Conservation (phyloP, 2,329 filamentous ascomycete genomes). For the Blastomyces emzantsi region DNA sequence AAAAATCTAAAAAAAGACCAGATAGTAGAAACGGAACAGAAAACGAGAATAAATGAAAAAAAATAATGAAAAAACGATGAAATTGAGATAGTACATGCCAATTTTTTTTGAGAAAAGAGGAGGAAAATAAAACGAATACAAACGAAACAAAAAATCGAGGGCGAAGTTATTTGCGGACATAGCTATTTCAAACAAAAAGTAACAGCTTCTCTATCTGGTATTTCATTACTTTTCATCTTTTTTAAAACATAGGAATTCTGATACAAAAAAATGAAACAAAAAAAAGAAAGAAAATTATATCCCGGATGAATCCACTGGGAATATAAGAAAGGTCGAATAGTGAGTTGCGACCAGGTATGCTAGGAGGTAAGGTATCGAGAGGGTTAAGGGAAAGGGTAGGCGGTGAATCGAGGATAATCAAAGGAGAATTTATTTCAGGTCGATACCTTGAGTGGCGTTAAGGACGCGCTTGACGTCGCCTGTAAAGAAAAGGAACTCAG, state of each 20-base stretch:
- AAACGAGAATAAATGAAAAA: neutral
- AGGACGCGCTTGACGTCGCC: slow-evolving; percentile 56
- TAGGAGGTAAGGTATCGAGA: slow-evolving; percentile 6
- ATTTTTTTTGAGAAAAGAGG: neutral
- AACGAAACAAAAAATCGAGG: neutral
- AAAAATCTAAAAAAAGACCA: neutral
- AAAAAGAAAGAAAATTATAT: neutral
- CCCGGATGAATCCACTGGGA: neutral
- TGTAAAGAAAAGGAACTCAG: slow-evolving; percentile 12
- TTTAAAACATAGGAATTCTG: neutral
- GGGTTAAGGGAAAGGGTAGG: neutral
- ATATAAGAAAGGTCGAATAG: neutral
- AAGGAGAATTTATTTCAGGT: slow-evolving; percentile 47
- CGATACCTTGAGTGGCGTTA: slow-evolving; percentile 65
- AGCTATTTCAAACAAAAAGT: neutral
- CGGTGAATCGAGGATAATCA: neutral
- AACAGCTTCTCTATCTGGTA: slow-evolving; percentile 6
- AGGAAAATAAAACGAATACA: neutral
- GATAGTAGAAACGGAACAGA: neutral
- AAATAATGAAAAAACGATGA: neutral
- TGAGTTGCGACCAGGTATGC: slow-evolving; percentile 3
- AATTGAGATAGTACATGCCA: slow-evolving; percentile 8
- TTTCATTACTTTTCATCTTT: neutral
- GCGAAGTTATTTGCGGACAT: neutral
- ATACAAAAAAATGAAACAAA: neutral